These are phyloP conservation scores for Blastocystis sp. DNA, from an alignment of 352 stramenopile genomes.

Conservation along the genomic window DNA sequence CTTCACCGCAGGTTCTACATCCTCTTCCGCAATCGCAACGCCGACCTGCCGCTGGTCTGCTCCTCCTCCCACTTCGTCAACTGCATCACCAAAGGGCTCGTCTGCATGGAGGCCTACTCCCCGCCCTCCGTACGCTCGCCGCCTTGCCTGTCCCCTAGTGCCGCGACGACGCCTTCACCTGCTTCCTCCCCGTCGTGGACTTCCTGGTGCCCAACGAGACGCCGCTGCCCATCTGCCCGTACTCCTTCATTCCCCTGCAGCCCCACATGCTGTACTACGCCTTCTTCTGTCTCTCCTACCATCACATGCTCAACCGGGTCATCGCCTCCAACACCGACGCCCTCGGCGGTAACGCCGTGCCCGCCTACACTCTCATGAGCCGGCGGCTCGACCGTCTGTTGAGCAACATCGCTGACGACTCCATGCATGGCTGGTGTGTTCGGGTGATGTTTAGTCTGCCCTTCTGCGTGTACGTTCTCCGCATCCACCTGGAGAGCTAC, in stretches of 20 bases:
- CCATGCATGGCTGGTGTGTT: not conserved
- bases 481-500: not conserved
- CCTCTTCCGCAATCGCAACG: not conserved
- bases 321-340: not conserved
- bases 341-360: not conserved
- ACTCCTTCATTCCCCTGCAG: conserved; percentile 3
- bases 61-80: not conserved
- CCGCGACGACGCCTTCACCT: not conserved
- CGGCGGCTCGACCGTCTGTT: not conserved
- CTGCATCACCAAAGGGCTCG: not conserved
- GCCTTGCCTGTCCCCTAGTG: not conserved
- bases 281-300: not conserved
- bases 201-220: not conserved
- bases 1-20: not conserved
- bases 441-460: not conserved
- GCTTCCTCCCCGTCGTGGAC: not conserved
- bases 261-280: not conserved
- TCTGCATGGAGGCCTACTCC: not conserved
- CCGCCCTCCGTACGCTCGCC: not conserved
- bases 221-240: not conserved
- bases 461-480: not conserved
- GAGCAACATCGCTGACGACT: not conserved
- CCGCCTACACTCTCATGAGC: not conserved
- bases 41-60: not conserved
- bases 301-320: not conserved